Evolutionary conservation across 2,329 filamentous ascomycete species (phyloP).

Genomic region (Aureobasidium namibiae): DNA sequence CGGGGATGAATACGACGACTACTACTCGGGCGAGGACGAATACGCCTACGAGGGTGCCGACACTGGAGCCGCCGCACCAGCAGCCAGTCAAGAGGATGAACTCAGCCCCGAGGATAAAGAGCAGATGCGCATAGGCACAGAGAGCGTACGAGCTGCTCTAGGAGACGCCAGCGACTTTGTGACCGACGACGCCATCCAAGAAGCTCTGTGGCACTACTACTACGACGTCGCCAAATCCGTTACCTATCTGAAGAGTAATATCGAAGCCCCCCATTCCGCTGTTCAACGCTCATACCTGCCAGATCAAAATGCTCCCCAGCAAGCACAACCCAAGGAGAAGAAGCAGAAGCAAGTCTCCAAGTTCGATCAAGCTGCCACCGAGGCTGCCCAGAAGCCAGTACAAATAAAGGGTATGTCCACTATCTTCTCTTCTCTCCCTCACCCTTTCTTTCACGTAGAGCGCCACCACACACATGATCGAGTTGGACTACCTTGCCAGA

Average conservation of each 20-base stretch:
- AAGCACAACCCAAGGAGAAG: slow-evolving; percentile 20
- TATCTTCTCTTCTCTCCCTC: slow-evolving; percentile 11
- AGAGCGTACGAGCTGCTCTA: slow-evolving; percentile 58
- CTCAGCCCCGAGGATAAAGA: slow-evolving; percentile 34
- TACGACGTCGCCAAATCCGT: slow-evolving; percentile 85
- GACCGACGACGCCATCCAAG: slow-evolving; percentile 70
- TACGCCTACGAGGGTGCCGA: slow-evolving; percentile 23
- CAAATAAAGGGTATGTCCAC: slow-evolving; percentile 39
- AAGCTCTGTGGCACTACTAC: slow-evolving; percentile 91
- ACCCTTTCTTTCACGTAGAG: slow-evolving; percentile 12
- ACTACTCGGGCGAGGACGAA: slow-evolving; percentile 33
- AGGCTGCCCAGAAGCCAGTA: slow-evolving; percentile 30
- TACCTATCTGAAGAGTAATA: slow-evolving; percentile 64
- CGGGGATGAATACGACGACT: slow-evolving; percentile 45
- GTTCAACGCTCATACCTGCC: slow-evolving; percentile 2
- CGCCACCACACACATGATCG: neutral
- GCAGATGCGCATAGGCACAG: slow-evolving; percentile 57
- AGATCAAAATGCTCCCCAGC: slow-evolving; percentile 18
- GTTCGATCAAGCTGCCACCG: slow-evolving; percentile 38
- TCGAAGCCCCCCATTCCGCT: neutral
- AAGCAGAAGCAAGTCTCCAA: slow-evolving; percentile 34
- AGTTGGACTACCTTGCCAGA: neutral
- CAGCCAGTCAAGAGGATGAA: slow-evolving; percentile 16
- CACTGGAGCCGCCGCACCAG: slow-evolving; percentile 12
- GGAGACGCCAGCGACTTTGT: slow-evolving; percentile 43